phyloP scores from a whole-genome alignment of 2,329 filamentous ascomycete genomes.

The Camillea tinctor region DNA sequence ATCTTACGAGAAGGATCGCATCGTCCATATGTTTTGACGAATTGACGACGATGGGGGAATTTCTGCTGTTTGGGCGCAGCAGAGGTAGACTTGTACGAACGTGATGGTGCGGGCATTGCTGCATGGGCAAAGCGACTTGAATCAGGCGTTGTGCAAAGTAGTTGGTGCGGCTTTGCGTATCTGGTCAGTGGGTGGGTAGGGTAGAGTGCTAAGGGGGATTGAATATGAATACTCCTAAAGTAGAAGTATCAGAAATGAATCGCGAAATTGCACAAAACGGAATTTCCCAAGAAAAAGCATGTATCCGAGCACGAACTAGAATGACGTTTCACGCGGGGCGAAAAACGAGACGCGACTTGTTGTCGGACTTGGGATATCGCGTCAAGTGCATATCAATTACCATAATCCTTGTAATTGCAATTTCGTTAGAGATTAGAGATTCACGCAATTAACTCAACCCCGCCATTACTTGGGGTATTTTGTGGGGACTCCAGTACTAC shows the following conservation, averaged over 20 bases:
- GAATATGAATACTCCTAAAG: not conserved
- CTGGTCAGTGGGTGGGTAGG: no score
- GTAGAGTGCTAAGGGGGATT: not conserved
- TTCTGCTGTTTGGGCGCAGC: constrained; percentile 25
- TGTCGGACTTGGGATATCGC: constrained; percentile 15
- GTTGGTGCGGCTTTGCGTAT: no score
- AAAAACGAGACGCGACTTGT: constrained; percentile 8
- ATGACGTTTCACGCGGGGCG: constrained; percentile 13
- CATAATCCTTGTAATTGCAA: constrained; percentile 15
- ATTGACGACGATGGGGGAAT: constrained; percentile 25
- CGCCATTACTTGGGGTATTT: no score
- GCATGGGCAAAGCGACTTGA: not conserved
- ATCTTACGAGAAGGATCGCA: constrained; percentile 11
- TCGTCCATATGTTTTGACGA: constrained; percentile 27
- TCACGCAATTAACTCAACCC: no score
- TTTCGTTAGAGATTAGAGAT: constrained; percentile 3
- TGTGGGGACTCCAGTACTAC: no score
- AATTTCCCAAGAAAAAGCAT: not conserved
- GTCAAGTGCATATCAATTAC: constrained; percentile 31
- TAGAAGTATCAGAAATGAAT: not conserved
- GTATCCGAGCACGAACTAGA: not conserved
- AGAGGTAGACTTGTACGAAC: constrained; percentile 26
- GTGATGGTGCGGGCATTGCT: constrained; percentile 27
- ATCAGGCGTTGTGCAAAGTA: not conserved
- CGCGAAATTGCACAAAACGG: not conserved